Conservation (phyloP, 352 stramenopile genomes). For the Pythium aquatile region DNA sequence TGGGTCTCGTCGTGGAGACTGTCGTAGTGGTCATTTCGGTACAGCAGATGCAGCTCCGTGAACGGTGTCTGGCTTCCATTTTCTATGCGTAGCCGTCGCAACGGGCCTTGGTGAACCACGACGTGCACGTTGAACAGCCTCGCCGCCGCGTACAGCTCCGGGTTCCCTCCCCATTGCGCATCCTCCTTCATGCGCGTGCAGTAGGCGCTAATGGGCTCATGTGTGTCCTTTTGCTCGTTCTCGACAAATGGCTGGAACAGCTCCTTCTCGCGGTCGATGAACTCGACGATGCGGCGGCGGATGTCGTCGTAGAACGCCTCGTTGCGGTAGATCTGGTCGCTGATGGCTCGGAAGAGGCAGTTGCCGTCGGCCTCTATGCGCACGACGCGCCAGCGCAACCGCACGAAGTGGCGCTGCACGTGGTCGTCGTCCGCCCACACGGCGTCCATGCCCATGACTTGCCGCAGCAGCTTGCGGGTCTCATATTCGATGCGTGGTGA, state of each 20-base stretch:
- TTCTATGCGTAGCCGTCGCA: constrained; percentile 59
- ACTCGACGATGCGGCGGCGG: constrained; percentile 67
- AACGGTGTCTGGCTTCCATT: constrained; percentile 42
- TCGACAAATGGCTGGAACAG: constrained; percentile 87
- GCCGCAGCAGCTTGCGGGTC: constrained; percentile 19
- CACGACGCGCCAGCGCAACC: constrained; percentile 22
- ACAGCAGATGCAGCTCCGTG: constrained; percentile 53
- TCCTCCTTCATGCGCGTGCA: constrained; percentile 72
- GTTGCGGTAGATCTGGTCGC: constrained; percentile 72
- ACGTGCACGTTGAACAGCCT: constrained; percentile 75
- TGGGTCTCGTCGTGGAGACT: constrained; percentile 46
- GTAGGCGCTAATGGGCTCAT: constrained; percentile 44
- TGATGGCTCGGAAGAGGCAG: constrained; percentile 76
- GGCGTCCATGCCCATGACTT: constrained; percentile 28
- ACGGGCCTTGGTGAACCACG: constrained; percentile 67
- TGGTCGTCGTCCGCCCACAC: constrained; percentile 32
- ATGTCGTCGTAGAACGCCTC: constrained; percentile 60
- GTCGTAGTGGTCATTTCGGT: constrained; percentile 83
- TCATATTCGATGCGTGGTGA: constrained; percentile 18
- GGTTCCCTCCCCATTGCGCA: constrained; percentile 77
- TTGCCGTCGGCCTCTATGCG: constrained; percentile 75
- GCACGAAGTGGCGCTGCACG: constrained; percentile 14
- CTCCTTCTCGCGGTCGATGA: constrained; percentile 56
- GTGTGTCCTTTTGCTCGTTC: constrained; percentile 73
- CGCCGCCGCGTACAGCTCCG: constrained; percentile 71